Percentiles rank a stretch among this genome's conserved stretches.
Evolutionary conservation across 1,284 basidiomycete genomes (phyloP).

Genomic region (Cutaneotrichosporon arboriforme): DNA sequence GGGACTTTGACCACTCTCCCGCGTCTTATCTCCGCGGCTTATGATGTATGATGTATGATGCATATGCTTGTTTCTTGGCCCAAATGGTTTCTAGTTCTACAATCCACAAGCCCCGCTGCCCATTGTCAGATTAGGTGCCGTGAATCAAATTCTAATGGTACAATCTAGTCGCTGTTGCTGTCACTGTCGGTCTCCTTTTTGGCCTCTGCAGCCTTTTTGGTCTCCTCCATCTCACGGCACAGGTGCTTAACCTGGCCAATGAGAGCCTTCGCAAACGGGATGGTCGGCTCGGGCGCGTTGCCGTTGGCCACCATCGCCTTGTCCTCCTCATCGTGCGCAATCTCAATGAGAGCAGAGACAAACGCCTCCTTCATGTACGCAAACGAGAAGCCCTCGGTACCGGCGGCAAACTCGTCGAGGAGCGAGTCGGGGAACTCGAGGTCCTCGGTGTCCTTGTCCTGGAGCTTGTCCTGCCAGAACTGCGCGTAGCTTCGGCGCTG

Average conservation of each 20-base stretch:
- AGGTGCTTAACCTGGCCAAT: slow-evolving; percentile 58
- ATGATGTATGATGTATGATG: neutral
- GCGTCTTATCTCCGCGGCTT: too few species aligned
- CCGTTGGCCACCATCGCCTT: neutral
- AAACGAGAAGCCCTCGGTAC: slow-evolving; percentile 66
- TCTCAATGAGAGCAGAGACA: slow-evolving; percentile 30
- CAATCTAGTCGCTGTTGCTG: too few species aligned
- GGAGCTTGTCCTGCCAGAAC: slow-evolving; percentile 72
- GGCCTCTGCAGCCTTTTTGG: too few species aligned
- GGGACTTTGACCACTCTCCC: too few species aligned
- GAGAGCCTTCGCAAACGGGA: slow-evolving; percentile 52
- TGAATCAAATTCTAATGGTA: too few species aligned
- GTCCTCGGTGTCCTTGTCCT: slow-evolving; percentile 53
- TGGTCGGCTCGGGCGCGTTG: too few species aligned
- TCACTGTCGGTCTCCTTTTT: too few species aligned
- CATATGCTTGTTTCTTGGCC: neutral
- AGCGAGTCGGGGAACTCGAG: slow-evolving; percentile 63
- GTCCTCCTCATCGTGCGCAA: slow-evolving; percentile 27
- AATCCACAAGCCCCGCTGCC: too few species aligned
- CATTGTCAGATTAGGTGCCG: too few species aligned
- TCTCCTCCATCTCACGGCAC: slow-evolving; percentile 22
- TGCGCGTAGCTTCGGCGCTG: slow-evolving; percentile 62
- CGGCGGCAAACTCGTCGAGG: slow-evolving; percentile 56
- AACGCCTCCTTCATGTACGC: slow-evolving; percentile 79
- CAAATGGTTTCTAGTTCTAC: too few species aligned